phyloP scores from a whole-genome alignment of 768 basidiomycete genomes.

The Boletus vinaceobasis region DNA sequence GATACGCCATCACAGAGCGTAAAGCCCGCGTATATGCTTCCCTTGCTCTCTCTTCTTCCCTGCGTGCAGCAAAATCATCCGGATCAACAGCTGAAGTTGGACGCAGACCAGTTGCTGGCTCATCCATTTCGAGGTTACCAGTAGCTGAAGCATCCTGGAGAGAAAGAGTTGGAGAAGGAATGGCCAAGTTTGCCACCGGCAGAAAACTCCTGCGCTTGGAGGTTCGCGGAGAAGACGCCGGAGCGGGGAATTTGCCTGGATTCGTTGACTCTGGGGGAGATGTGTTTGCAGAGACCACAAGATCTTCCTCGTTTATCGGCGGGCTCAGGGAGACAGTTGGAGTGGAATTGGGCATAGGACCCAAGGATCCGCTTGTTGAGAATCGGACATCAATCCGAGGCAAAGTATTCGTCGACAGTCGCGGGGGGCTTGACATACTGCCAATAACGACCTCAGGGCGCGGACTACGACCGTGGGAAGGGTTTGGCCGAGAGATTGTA shows the following conservation, averaged over 20 bases:
- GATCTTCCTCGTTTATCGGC: conserved; percentile 22
- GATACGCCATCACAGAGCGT: conserved; percentile 91
- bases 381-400: conserved; percentile 71
- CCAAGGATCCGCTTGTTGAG: conserved; percentile 65
- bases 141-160: conserved; percentile 48
- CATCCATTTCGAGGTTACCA: conserved; percentile 32
- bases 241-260: conserved; percentile 36
- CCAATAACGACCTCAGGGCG: conserved; percentile 18
- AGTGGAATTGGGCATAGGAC: conserved; percentile 41
- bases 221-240: conserved; percentile 44
- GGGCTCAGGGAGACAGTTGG: conserved; percentile 29
- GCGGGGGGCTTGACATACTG: conserved; percentile 22
- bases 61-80: conserved; percentile 42
- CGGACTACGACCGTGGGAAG: conserved; percentile 23
- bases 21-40: conserved; percentile 79
- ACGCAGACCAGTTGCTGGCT: conserved; percentile 25
- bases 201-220: conserved; percentile 86
- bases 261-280: conserved; percentile 4
- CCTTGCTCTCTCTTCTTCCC: conserved; percentile 67
- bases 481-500: conserved; percentile 35
- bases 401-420: conserved; percentile 38
- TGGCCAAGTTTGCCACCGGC: conserved; percentile 60
- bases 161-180: conserved; percentile 62
- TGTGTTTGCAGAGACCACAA: not conserved
- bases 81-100: conserved; percentile 49